phyloP scores from a whole-genome alignment of 2,329 filamentous ascomycete species.

The Fusarium hainanense region DNA sequence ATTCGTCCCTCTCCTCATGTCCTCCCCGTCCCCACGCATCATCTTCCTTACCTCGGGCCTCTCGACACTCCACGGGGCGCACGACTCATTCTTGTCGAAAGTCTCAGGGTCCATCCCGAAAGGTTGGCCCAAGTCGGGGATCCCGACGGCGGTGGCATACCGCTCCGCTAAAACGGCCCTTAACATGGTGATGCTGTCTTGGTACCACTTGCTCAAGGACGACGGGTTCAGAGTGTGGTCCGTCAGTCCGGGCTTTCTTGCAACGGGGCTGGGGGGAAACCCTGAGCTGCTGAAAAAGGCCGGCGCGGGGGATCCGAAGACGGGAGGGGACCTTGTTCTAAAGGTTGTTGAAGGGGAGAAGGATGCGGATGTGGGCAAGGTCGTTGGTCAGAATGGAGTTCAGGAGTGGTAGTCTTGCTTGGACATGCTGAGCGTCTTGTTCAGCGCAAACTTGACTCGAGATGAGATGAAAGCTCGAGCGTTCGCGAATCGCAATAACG shows the following conservation, averaged over 20 bases:
- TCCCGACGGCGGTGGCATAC: slow-evolving; percentile 50
- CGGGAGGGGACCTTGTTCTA: slow-evolving; percentile 53
- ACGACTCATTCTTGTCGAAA: slow-evolving; percentile 41
- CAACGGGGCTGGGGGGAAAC: slow-evolving; percentile 56
- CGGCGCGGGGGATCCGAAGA: slow-evolving; percentile 50
- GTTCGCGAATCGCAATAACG: neutral
- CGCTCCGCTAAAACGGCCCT: slow-evolving; percentile 44
- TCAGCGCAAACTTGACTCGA: neutral
- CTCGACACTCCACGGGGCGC: slow-evolving; percentile 52
- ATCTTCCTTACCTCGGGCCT: slow-evolving; percentile 61
- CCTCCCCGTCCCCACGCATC: slow-evolving; percentile 56
- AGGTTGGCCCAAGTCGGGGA: slow-evolving; percentile 64
- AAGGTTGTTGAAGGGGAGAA: slow-evolving; percentile 56
- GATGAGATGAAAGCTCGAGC: neutral
- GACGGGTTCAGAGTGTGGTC: slow-evolving; percentile 64
- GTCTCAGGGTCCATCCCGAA: slow-evolving; percentile 43
- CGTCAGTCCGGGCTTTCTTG: slow-evolving; percentile 61
- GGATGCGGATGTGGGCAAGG: slow-evolving; percentile 55
- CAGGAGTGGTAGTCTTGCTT: slow-evolving; percentile 43
- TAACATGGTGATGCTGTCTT: slow-evolving; percentile 55
- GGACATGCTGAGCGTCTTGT: neutral
- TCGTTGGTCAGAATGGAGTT: slow-evolving; percentile 47
- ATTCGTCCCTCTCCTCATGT: slow-evolving; percentile 59
- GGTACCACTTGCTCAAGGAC: slow-evolving; percentile 55
- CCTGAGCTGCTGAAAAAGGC: slow-evolving; percentile 48